Percentiles rank a stretch among this genome's conserved stretches.
phyloP scores from a whole-genome alignment of 2,329 filamentous ascomycete species.

The Endocalyx cinctus region DNA sequence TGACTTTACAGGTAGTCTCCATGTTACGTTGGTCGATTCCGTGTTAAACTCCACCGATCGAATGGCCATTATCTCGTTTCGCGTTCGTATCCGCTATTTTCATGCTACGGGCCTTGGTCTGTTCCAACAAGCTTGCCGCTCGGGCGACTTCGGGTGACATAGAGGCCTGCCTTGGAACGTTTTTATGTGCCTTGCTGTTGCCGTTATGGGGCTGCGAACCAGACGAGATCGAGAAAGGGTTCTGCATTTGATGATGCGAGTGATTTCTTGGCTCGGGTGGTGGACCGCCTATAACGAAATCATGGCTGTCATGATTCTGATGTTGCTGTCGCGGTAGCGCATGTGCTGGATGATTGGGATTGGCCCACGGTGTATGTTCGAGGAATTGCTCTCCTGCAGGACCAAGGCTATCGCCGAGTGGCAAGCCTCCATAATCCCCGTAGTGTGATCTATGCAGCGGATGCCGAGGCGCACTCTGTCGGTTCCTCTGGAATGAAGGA shows the following conservation, averaged over 20 bases:
- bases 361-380: constrained; percentile 88
- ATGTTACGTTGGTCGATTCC: too few species aligned
- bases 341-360: constrained; percentile 74
- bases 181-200: constrained; percentile 19
- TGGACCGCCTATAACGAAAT: constrained; percentile 31
- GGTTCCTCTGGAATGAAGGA: constrained; percentile 29
- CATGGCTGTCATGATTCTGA: constrained; percentile 34
- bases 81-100: constrained; percentile 21
- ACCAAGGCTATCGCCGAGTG: constrained; percentile 46
- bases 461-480: constrained; percentile 28
- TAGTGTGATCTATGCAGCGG: constrained; percentile 34
- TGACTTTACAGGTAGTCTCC: too few species aligned
- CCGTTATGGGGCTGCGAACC: constrained; percentile 26
- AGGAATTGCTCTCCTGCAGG: constrained; percentile 81
- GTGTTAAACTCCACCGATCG: constrained; percentile 20
- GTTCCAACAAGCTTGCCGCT: constrained; percentile 27
- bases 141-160: constrained; percentile 42
- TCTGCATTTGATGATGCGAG: constrained; percentile 36
- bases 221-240: constrained; percentile 29
- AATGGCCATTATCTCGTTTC: constrained; percentile 26
- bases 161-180: constrained; percentile 22
- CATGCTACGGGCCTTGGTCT: constrained; percentile 25
- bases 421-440: constrained; percentile 44
- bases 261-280: constrained; percentile 32
- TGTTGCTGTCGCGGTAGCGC: constrained; percentile 34